A percentile compares a stretch with the other conserved stretches of the same genome.
Conservation (phyloP, 768 basidiomycete species). For the Boletus sp. region DNA sequence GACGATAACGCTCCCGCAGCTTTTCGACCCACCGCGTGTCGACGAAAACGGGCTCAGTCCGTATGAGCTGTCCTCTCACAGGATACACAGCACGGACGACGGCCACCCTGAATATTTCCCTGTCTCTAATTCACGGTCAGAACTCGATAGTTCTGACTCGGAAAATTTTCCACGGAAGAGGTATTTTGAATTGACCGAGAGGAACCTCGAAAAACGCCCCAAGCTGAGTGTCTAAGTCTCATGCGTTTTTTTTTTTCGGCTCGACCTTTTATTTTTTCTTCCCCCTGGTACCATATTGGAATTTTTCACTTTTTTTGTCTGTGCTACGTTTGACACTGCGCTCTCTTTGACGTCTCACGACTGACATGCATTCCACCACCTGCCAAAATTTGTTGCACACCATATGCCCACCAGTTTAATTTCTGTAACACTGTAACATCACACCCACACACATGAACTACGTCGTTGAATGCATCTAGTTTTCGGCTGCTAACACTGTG, state of each 20-base stretch:
- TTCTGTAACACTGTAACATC: constrained; percentile 32
- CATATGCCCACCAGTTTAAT: constrained; percentile 32
- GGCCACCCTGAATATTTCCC: constrained; percentile 33
- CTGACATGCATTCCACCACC: constrained; percentile 25
- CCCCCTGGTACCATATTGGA: background rate
- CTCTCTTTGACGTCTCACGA: constrained; percentile 21
- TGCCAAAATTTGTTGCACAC: constrained; percentile 13
- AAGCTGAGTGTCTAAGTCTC: constrained; percentile 27
- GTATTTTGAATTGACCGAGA: constrained; percentile 17
- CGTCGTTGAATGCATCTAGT: constrained; percentile 17
- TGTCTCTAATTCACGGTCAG: constrained; percentile 35
- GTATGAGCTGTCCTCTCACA: constrained; percentile 26
- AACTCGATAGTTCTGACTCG: constrained; percentile 29
- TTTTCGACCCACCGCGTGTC: constrained; percentile 21
- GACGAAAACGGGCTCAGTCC: constrained; percentile 24
- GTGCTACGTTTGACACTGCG: constrained; percentile 14
- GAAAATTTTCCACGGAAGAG: constrained; percentile 25
- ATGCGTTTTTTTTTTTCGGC: constrained; percentile 3
- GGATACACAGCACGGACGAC: constrained; percentile 19
- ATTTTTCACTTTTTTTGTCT: background rate
- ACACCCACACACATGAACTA: constrained; percentile 13
- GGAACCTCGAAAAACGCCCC: constrained; percentile 23
- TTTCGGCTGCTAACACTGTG: constrained; percentile 13
- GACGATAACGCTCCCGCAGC: constrained; percentile 28
- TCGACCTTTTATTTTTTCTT: constrained; percentile 6